These are phyloP conservation scores for Penicillium turbatum DNA, from an alignment of 495 filamentous ascomycete species.

Conservation along the genomic window DNA sequence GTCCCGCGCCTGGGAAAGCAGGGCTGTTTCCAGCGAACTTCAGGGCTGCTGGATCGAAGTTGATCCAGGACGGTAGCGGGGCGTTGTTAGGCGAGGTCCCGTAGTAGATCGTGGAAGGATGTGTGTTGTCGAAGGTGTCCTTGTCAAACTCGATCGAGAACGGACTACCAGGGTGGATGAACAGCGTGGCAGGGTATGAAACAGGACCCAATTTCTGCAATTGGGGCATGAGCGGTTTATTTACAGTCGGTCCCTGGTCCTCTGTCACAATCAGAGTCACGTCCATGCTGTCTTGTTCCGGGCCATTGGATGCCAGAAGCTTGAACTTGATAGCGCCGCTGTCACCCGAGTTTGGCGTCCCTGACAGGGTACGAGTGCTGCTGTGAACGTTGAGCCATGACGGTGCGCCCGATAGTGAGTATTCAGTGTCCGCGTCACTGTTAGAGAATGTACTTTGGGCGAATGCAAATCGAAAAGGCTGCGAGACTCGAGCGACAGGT, in stretches of 20 bases:
- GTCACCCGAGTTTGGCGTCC: conserved; percentile 57
- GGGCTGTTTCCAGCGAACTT: conserved; percentile 75
- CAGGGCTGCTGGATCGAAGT: conserved; percentile 60
- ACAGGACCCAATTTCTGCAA: conserved; percentile 43
- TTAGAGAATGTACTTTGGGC: conserved; percentile 64
- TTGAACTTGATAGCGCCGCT: conserved; percentile 52
- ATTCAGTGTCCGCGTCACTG: conserved; percentile 47
- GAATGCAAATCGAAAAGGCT: conserved; percentile 64
- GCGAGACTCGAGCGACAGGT: conserved; percentile 61
- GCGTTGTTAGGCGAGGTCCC: conserved; percentile 72
- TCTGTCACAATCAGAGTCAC: conserved; percentile 61
- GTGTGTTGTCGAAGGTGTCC: conserved; percentile 47
- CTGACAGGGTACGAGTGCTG: conserved; percentile 55
- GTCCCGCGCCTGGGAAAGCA: conserved; percentile 57
- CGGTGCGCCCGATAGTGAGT: conserved; percentile 58
- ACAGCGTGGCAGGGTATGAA: conserved; percentile 43
- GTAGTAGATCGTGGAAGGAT: conserved; percentile 60
- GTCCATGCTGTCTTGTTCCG: conserved; percentile 52
- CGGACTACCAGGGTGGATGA: conserved; percentile 41
- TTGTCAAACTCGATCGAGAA: conserved; percentile 46
- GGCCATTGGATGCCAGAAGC: conserved; percentile 57
- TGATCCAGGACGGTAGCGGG: conserved; percentile 83
- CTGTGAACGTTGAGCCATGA: conserved; percentile 68
- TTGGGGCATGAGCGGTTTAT: conserved; percentile 44
- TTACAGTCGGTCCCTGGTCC: conserved; percentile 47